phyloP scores from a whole-genome alignment of 345 rosid species.

The Nephelium lappaceum region DNA sequence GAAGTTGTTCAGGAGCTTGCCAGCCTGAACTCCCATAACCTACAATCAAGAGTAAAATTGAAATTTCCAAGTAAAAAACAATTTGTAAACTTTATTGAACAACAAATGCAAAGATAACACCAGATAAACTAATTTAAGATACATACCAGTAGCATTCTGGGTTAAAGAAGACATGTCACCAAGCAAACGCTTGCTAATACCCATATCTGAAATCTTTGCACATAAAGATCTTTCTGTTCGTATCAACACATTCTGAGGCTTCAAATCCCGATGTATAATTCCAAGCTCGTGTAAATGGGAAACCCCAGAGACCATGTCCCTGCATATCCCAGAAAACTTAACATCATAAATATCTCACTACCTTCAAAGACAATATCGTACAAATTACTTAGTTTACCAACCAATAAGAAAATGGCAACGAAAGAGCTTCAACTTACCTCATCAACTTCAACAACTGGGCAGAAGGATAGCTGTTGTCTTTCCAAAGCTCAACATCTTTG shows the following conservation, averaged over 20 bases:
- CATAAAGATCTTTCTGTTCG: conserved; percentile 52
- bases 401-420: background rate
- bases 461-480: conserved; percentile 63
- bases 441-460: conserved; percentile 56
- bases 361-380: background rate
- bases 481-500: conserved; percentile 55
- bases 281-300: conserved; percentile 79
- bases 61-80: background rate
- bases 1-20: conserved; percentile 89
- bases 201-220: conserved; percentile 88
- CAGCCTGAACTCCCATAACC: conserved; percentile 89
- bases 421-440: conserved; percentile 45
- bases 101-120: background rate
- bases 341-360: background rate
- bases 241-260: conserved; percentile 84
- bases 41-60: conserved; percentile 25
- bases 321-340: conserved; percentile 26
- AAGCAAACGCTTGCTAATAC: conserved; percentile 68
- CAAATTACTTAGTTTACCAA: background rate
- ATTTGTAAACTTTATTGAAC: background rate
- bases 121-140: background rate
- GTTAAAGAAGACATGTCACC: conserved; percentile 67
- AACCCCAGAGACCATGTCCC: conserved; percentile 70
- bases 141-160: conserved; percentile 63
- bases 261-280: conserved; percentile 75